These are phyloP conservation scores for Microsporum ferrugineum DNA, from an alignment of 2,329 filamentous ascomycete genomes.

Conservation along the genomic window DNA sequence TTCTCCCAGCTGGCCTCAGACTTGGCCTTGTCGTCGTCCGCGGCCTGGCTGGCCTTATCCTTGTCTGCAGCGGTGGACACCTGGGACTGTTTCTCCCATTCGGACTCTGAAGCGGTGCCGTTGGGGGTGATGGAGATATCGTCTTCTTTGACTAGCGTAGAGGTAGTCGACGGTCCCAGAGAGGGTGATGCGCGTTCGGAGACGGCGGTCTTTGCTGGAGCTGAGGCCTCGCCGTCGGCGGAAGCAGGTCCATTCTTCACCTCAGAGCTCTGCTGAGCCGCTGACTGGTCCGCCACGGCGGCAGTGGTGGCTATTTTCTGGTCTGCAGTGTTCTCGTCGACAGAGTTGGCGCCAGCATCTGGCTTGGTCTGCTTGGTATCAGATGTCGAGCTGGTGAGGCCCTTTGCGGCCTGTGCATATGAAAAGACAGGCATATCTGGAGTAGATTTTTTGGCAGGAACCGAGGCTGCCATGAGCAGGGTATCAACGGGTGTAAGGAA, in stretches of 20 bases:
- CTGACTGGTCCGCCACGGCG: neutral
- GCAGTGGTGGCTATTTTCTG: conserved; percentile 9
- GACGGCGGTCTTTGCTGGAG: conserved; percentile 19
- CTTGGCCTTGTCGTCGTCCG: conserved; percentile 33
- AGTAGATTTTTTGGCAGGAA: conserved; percentile 21
- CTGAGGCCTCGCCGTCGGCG: neutral
- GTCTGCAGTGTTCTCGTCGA: neutral
- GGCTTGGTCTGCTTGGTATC: conserved; percentile 25
- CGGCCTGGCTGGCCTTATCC: conserved; percentile 28
- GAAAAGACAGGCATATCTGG: conserved; percentile 57
- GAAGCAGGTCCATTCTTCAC: neutral
- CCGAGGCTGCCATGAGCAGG: conserved; percentile 30
- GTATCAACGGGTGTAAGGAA: neutral
- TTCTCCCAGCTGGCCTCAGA: neutral
- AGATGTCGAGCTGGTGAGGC: conserved; percentile 42
- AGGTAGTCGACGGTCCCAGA: conserved; percentile 39
- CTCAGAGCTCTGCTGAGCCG: neutral
- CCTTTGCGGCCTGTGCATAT: conserved; percentile 91
- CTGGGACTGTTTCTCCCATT: conserved; percentile 56
- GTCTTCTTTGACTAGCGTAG: conserved; percentile 47
- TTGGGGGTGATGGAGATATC: conserved; percentile 52
- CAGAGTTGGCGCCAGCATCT: neutral
- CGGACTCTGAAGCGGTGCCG: conserved; percentile 38
- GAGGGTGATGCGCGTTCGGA: conserved; percentile 44
- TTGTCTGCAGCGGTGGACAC: conserved; percentile 51